Evolutionary conservation across 345 rosid species (phyloP), one percentile per base, ranked within the genome.

Genomic region (Acer campestre): DNA sequence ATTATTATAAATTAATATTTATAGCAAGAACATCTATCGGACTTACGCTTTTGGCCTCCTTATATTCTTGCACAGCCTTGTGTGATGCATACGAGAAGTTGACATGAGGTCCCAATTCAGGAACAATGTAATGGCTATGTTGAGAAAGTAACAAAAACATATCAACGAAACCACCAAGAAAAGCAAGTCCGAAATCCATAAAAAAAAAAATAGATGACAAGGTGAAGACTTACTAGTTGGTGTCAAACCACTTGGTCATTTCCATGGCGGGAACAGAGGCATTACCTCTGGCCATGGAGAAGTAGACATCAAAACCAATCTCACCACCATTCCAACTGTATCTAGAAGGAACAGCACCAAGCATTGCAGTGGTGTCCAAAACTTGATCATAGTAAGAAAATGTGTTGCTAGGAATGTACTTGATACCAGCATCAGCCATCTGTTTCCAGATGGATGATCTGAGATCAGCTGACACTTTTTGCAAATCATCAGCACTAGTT

Each of bases 191-290:
- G 18, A 35, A 63, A 27, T 42, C 46, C 11, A 42, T 42, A n/a
- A n/a, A n/a, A 35, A 35, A 35, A 8, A 61, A 0, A 0, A 27
- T n/a, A n/a, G n/a, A n/a, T n/a, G n/a, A n/a, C n/a, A n/a, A n/a
- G n/a, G 10, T 6, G 4, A 58, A 59, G 46, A 87, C 94, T 81
- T 84, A 92, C 94, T 92, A 92, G 84, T 92, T 92, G 25, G 95
- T 90, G 83, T 92, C 94, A 75, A 92, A 92, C 97, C 97, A 92
- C 88, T 92, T 92, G 80, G 95, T 92, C 97, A 92, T 92, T 82
- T 92, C 95, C 97, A 92, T 92, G 71, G 97, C 95, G n/a, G 92
- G 95, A 38, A 83, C 92, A 67, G 90, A 80, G 77, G 86, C 91
- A 68, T 92, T 92, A 65, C 97, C 97, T 55, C 95, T 82, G 2